Percentiles rank a stretch among this genome's conserved stretches.
phyloP scores from a whole-genome alignment of 805 yeast species.

The Pichia californica region DNA sequence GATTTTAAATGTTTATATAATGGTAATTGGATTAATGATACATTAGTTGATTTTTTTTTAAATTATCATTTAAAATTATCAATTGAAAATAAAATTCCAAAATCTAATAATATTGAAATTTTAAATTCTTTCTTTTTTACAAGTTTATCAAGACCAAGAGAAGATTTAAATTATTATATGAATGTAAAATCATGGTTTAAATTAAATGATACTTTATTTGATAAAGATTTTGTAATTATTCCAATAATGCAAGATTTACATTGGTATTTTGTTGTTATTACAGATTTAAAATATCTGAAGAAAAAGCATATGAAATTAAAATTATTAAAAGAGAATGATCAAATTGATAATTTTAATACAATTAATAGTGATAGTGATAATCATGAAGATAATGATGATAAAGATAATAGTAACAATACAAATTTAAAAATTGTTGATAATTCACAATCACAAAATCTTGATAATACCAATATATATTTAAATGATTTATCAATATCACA shows the following conservation, averaged over 20 bases:
- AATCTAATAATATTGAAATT: conserved; percentile 38
- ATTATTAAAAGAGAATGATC: background rate
- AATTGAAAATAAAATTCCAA: conserved; percentile 27
- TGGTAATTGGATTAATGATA: conserved; percentile 86
- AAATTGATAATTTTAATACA: background rate
- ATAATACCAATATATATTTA: no score
- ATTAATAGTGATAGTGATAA: background rate
- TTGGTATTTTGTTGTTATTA: conserved; percentile 81
- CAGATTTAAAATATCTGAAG: conserved; percentile 38
- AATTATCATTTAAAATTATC: conserved; percentile 40
- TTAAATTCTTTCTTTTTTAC: conserved; percentile 83
- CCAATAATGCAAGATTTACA: conserved; percentile 81
- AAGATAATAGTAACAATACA: background rate
- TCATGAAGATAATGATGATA: background rate
- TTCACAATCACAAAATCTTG: background rate
- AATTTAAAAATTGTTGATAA: background rate
- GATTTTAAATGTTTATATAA: conserved; percentile 78
- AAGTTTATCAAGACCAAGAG: conserved; percentile 37
- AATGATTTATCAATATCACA: no score
- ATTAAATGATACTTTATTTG: conserved; percentile 50
- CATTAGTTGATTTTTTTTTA: conserved; percentile 77
- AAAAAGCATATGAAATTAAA: conserved; percentile 2
- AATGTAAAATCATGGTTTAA: conserved; percentile 76
- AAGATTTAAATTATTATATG: conserved; percentile 38
- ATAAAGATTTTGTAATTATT: conserved; percentile 54